Evolutionary conservation across 2,329 filamentous ascomycete species (phyloP).

Genomic region (Aspergillus felis): DNA sequence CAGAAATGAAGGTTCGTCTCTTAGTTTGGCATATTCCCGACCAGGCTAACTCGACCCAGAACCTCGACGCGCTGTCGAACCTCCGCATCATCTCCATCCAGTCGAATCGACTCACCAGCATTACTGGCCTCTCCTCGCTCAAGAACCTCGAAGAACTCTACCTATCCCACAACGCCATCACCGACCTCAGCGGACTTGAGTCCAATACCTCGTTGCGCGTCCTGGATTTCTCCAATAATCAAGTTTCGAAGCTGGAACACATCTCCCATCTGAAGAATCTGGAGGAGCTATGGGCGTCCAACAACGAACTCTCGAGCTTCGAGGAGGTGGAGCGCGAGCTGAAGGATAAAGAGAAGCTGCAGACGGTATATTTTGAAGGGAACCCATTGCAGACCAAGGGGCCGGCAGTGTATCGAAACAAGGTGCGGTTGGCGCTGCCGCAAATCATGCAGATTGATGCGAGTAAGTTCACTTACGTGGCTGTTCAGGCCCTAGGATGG

Average conservation of each 20-base stretch:
- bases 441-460: constrained; percentile 93
- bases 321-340: constrained; percentile 73
- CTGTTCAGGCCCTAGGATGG: background rate
- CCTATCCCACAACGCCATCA: constrained; percentile 89
- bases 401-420: constrained; percentile 89
- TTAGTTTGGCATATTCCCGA: background rate
- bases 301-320: constrained; percentile 78
- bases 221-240: constrained; percentile 87
- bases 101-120: constrained; percentile 80
- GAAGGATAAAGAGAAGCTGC: constrained; percentile 71
- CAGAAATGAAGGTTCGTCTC: constrained; percentile 60
- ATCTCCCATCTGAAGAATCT: constrained; percentile 65
- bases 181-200: constrained; percentile 69
- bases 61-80: constrained; percentile 69
- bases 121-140: constrained; percentile 71
- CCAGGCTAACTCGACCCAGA: constrained; percentile 29
- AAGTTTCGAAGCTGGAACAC: constrained; percentile 69
- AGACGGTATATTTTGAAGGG: constrained; percentile 94
- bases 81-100: constrained; percentile 90
- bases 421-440: constrained; percentile 81
- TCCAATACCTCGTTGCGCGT: constrained; percentile 65
- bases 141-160: constrained; percentile 86
- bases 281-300: constrained; percentile 92
- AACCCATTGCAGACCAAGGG: constrained; percentile 78
- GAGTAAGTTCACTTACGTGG: constrained; percentile 52